These are phyloP conservation scores for Aciculosporium take DNA, from an alignment of 2,329 filamentous ascomycete species.

Conservation along the genomic window DNA sequence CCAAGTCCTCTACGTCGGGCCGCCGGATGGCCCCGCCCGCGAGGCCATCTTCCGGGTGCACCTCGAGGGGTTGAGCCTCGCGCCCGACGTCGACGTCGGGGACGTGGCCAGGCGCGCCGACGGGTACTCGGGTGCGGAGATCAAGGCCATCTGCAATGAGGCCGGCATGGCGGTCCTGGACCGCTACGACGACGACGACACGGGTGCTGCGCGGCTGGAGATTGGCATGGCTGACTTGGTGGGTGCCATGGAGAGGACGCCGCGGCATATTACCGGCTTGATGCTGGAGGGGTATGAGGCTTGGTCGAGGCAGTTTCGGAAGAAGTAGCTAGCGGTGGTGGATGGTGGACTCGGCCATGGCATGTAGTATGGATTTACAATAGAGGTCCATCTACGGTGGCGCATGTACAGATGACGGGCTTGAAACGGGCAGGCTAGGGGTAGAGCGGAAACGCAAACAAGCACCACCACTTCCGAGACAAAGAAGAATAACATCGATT, in stretches of 20 bases:
- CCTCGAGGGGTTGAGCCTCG: conserved; percentile 44
- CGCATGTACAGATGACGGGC: too few species aligned
- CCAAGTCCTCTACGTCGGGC: conserved; percentile 70
- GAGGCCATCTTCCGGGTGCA: conserved; percentile 63
- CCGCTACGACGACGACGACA: conserved; percentile 17
- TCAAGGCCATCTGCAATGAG: conserved; percentile 39
- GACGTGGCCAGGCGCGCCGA: conserved; percentile 51
- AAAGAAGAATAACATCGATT: not conserved
- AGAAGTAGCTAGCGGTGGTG: too few species aligned
- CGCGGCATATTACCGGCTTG: conserved; percentile 42
- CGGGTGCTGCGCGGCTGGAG: conserved; percentile 15
- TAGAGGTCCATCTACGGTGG: too few species aligned
- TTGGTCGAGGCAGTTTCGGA: conserved; percentile 33
- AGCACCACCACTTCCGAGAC: too few species aligned
- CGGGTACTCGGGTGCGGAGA: conserved; percentile 76
- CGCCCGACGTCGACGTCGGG: conserved; percentile 48
- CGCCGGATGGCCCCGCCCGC: conserved; percentile 59
- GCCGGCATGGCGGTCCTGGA: conserved; percentile 30
- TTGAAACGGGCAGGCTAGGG: too few species aligned
- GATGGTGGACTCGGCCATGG: too few species aligned
- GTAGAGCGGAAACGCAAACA: not conserved
- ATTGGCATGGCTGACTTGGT: conserved; percentile 30
- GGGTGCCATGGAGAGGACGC: conserved; percentile 29
- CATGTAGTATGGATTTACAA: too few species aligned
- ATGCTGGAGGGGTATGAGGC: conserved; percentile 45